Conservation (phyloP, 148 eudicot species). For the Rhododendron ovatum region DNA sequence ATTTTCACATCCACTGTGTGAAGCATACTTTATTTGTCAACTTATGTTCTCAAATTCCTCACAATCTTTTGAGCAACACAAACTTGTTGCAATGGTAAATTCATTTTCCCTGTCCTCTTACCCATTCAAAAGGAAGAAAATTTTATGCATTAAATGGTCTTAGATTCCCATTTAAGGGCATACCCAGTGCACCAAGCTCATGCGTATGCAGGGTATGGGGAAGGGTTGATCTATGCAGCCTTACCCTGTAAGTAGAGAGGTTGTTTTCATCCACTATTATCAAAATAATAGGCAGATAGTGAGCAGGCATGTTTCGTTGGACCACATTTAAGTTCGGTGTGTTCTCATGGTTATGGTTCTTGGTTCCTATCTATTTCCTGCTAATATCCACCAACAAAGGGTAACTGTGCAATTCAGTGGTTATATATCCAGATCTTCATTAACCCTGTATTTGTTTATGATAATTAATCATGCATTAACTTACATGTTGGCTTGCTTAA, state of each 20-base stretch:
- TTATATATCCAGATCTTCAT: not conserved
- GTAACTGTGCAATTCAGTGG: not conserved
- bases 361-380: not conserved
- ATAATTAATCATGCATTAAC: not conserved
- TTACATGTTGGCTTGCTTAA: not conserved
- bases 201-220: not conserved
- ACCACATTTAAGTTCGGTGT: not conserved
- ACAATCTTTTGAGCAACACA: not conserved
- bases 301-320: not conserved
- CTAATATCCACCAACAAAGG: not conserved
- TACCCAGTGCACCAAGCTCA: not conserved
- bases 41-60: slow-evolving; percentile 2
- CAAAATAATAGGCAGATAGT: not conserved
- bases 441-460: not conserved
- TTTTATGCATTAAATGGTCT: not conserved
- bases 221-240: not conserved
- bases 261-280: not conserved
- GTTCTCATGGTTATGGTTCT: not conserved
- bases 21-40: not conserved
- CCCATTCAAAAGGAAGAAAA: not conserved
- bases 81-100: not conserved
- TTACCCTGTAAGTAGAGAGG: not conserved
- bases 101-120: not conserved
- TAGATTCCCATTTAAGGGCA: not conserved
- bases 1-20: not conserved